A percentile compares a stretch with the other conserved stretches of the same genome.
phyloP scores from a whole-genome alignment of 352 stramenopile genomes.

The Discostella stelligera region DNA sequence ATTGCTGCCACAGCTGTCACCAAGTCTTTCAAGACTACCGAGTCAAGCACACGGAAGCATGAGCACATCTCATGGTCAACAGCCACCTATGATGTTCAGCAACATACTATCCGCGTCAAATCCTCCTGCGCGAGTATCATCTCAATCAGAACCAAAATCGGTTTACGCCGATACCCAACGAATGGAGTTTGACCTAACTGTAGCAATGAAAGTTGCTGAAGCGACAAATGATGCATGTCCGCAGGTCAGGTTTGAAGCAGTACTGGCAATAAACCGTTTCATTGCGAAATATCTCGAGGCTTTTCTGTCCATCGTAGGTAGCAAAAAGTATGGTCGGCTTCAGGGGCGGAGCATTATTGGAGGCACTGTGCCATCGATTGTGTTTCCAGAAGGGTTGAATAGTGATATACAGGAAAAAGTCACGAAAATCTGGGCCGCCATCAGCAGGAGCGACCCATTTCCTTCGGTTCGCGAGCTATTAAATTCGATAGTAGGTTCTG shows the following conservation, averaged over 20 bases:
- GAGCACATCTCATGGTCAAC: slow-evolving; percentile 13
- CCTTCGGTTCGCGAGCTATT: slow-evolving; percentile 78
- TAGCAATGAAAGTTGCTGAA: slow-evolving; percentile 37
- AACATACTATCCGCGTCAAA: slow-evolving; percentile 16
- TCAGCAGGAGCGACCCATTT: slow-evolving; percentile 88
- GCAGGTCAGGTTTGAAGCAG: slow-evolving; percentile 76
- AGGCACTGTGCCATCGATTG: slow-evolving; percentile 29
- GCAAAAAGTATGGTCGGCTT: slow-evolving; percentile 14
- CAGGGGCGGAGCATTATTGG: slow-evolving; percentile 35
- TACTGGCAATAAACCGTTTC: slow-evolving; percentile 58
- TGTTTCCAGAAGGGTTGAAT: slow-evolving; percentile 47
- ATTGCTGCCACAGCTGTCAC: slow-evolving; percentile 9
- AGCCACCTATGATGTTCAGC: slow-evolving; percentile 41
- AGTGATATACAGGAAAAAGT: slow-evolving; percentile 85
- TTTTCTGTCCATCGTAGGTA: slow-evolving; percentile 70
- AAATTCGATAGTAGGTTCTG: slow-evolving; percentile 68
- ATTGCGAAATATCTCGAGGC: slow-evolving; percentile 77
- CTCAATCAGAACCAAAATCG: slow-evolving; percentile 31
- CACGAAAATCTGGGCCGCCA: slow-evolving; percentile 84
- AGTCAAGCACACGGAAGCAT: slow-evolving; percentile 16
- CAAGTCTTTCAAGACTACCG: slow-evolving; percentile 27
- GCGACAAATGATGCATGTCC: slow-evolving; percentile 59
- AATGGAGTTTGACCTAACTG: slow-evolving; percentile 46
- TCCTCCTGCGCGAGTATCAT: slow-evolving; percentile 10
- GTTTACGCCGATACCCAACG: slow-evolving; percentile 41